These are phyloP conservation scores for Mediolabrus comicus DNA, from an alignment of 108 stramenopile genomes.

Conservation along the genomic window DNA sequence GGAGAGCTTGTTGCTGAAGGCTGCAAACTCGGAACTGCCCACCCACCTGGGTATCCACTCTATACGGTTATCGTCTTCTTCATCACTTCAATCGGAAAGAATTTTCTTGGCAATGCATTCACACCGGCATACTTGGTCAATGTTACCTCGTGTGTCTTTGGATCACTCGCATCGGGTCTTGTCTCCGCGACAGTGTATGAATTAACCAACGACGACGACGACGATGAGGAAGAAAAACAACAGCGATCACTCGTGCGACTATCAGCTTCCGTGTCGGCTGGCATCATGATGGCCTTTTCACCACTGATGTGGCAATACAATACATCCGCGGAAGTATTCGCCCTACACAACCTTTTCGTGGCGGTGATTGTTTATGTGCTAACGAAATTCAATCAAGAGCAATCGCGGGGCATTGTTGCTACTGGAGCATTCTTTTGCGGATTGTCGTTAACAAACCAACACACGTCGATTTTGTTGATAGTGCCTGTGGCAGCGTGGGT, in stretches of 20 bases:
- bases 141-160: conserved; percentile 30
- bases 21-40: conserved; percentile 69
- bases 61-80: conserved; percentile 51
- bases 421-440: conserved; percentile 68
- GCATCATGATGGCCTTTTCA: conserved; percentile 51
- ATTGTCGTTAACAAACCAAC: conserved; percentile 77
- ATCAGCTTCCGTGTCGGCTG: conserved; percentile 23
- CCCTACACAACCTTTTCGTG: conserved; percentile 74
- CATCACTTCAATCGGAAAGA: conserved; percentile 20
- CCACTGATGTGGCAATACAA: conserved; percentile 83
- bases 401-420: not conserved
- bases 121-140: conserved; percentile 32
- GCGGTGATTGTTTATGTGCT: conserved; percentile 38
- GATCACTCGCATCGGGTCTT: conserved; percentile 30
- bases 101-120: conserved; percentile 6
- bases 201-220: not conserved
- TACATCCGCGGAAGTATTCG: conserved; percentile 82
- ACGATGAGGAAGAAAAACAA: conserved; percentile 1
- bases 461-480: conserved; percentile 66
- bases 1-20: conserved; percentile 81
- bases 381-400: conserved; percentile 11
- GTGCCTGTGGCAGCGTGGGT: conserved; percentile 49
- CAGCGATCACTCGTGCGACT: not conserved
- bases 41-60: conserved; percentile 83
- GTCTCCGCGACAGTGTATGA: conserved; percentile 20